Evolutionary conservation across 495 filamentous ascomycete species (phyloP), one percentile per base, ranked within the genome.

Genomic region (Hyaloscypha hepaticicola): DNA sequence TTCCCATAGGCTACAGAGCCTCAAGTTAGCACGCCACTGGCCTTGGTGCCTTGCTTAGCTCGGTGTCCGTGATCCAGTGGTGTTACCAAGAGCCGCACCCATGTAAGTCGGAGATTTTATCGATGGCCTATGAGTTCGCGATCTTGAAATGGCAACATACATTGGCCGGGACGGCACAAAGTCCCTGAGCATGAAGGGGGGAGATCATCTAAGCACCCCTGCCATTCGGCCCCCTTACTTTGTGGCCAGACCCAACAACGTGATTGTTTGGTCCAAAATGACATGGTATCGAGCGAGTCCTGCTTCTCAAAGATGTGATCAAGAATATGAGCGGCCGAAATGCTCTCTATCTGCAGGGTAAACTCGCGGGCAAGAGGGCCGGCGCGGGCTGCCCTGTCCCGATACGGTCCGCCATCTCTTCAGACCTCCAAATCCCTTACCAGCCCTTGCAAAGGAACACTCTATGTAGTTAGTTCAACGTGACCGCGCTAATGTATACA

Each of bases 401-500:
- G n/a, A n/a, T n/a, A n/a, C n/a, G n/a, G n/a, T n/a, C n/a, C 55
- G 26, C 55, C 55, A 33, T n/a, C 7, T 57, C 22, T 26, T 26
- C 55, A 25, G 33, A n/a, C 16, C 25, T 16, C 56, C 56, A 34
- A 45, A 41, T 41, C n/a, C 56, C 26, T 19, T 3, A 16, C 4
- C 14, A 16, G 14, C 38, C 12, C 56, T 21, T 3, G 56, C 29
- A 21, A 58, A 45, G 16, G 56, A 31, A 58, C 16, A 5, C 56
- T 58, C 21, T 34, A 58, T 58, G 31, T 21, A 58, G 56, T 24
- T 58, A 58, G 56, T 9, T 41, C 7, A 41, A 58, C 21, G 56
- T 58, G 56, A 58, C 56, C 45, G 33, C 56, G 33, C 56, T 58
- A 58, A 41, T 34, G 12, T 41, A 58, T 58, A 58, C 56, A 58